Base-by-base conservation (phyloP, 495 filamentous ascomycete species). In the Xylaria longipes region DNA sequence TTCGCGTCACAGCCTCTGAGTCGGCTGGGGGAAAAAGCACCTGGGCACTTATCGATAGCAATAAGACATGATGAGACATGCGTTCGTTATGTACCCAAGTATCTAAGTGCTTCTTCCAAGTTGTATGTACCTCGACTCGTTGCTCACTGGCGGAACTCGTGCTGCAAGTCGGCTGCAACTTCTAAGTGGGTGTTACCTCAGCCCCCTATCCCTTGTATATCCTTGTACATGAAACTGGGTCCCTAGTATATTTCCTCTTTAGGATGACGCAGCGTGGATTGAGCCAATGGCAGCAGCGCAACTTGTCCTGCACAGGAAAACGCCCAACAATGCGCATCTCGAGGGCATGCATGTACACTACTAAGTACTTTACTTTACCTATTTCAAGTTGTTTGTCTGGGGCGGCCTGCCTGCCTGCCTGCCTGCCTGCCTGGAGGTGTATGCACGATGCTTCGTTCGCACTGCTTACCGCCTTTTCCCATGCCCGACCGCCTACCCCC, bases 391-490 rank as follows among this genome's bases (percentile, higher is more conserved):
- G 20, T 63, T 45, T 48, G 69, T 72, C 74, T 58, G 69, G 71
- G 74, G 74, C 65, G 33, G 63, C 62, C 63, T 70, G 72, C n/a
- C n/a, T n/a, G n/a, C n/a, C n/a, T n/a, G n/a, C n/a, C n/a, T n/a
- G n/a, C n/a, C n/a, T n/a, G n/a, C 29, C 64, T 65, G n/a, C 45
- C 15, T 27, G 43, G 7, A 37, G 41, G 22, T 22, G 48, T 52
- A 73, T 76, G 76, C 76, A 76, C 71, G 73, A 78, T 76, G 76
- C 76, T 71, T 78, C 72, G 71, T 60, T 29, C 74, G 70, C 72
- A 62, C 22, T 76, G 61, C 75, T 78, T 78, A 78, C 77, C 77
- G 77, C 77, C 73, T 78, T 69, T 78, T 78, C 41, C 69, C 52
- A 20, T 57, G 25, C 27, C 60, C 54, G 54, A 60, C 67, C 62